Evolutionary conservation across 2,329 filamentous ascomycete genomes (phyloP).

Genomic region (Colletotrichum viniferum): DNA sequence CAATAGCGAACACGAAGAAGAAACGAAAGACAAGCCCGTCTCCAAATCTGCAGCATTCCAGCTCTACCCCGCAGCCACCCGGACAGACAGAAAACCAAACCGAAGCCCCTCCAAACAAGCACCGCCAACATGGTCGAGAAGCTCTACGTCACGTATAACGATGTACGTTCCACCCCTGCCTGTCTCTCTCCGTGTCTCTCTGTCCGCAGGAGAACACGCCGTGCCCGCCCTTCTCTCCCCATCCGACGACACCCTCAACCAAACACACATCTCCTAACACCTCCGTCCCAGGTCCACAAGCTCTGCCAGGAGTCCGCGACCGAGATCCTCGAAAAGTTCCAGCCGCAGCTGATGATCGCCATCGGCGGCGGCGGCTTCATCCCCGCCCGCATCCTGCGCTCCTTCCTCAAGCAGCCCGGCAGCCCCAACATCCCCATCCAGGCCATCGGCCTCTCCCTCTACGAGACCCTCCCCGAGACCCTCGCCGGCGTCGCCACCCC

Average conservation of each 20-base stretch:
- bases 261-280: neutral
- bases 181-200: neutral
- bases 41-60: slow-evolving; percentile 16
- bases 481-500: slow-evolving; percentile 53
- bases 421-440: slow-evolving; percentile 97
- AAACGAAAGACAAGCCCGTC: neutral
- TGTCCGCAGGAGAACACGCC: neutral
- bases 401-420: slow-evolving; percentile 90
- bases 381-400: slow-evolving; percentile 93
- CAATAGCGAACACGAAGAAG: neutral
- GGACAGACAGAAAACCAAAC: neutral
- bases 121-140: slow-evolving; percentile 76
- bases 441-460: slow-evolving; percentile 96
- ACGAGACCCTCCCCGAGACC: slow-evolving; percentile 75
- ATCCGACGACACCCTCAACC: neutral
- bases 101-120: neutral
- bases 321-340: slow-evolving; percentile 81
- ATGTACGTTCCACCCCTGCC: slow-evolving; percentile 61
- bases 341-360: slow-evolving; percentile 96
- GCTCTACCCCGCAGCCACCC: slow-evolving; percentile 13
- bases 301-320: slow-evolving; percentile 88
- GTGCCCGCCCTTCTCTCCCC: neutral
- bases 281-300: slow-evolving; percentile 85
- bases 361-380: slow-evolving; percentile 98
- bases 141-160: slow-evolving; percentile 89